phyloP scores from a whole-genome alignment of 768 basidiomycete genomes.

The Thelephora aurantiotincta region DNA sequence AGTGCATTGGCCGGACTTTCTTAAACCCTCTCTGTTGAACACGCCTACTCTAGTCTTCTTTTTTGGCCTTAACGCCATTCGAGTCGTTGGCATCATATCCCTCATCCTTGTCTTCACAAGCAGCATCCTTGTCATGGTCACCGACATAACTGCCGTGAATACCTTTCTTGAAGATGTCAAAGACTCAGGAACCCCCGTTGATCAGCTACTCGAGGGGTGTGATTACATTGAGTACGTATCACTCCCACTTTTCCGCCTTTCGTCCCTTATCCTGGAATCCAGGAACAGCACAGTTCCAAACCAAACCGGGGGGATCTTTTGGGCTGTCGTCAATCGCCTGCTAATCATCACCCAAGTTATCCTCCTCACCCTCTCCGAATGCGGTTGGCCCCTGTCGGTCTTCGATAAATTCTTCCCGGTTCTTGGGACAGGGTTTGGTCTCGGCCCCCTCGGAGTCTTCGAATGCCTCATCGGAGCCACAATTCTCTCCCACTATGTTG shows the following conservation, averaged over 20 bases:
- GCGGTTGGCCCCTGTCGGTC: constrained; percentile 67
- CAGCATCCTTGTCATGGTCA: constrained; percentile 60
- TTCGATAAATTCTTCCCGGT: constrained; percentile 82
- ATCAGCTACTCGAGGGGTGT: constrained; percentile 23
- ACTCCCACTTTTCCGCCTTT: neutral
- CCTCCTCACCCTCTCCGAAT: constrained; percentile 69
- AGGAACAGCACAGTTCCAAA: constrained; percentile 75
- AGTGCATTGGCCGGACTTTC: constrained; percentile 10
- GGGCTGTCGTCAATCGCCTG: constrained; percentile 79
- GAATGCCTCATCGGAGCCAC: constrained; percentile 65
- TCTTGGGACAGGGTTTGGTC: constrained; percentile 69
- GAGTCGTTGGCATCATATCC: constrained; percentile 65
- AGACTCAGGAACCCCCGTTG: constrained; percentile 20
- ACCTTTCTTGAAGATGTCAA: constrained; percentile 30
- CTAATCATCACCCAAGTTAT: constrained; percentile 79
- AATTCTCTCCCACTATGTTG: constrained; percentile 50
- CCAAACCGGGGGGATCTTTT: constrained; percentile 83
- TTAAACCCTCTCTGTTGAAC: neutral
- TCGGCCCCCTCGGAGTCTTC: constrained; percentile 78
- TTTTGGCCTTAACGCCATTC: constrained; percentile 67
- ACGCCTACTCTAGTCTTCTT: constrained; percentile 32
- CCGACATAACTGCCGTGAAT: constrained; percentile 67
- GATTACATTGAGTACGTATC: constrained; percentile 63
- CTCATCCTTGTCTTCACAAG: constrained; percentile 71
- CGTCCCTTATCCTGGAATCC: constrained; percentile 1